A percentile compares a stretch with the other conserved stretches of the same genome.
phyloP scores from a whole-genome alignment of 2,329 filamentous ascomycete species.

The Claviceps pazoutovae region DNA sequence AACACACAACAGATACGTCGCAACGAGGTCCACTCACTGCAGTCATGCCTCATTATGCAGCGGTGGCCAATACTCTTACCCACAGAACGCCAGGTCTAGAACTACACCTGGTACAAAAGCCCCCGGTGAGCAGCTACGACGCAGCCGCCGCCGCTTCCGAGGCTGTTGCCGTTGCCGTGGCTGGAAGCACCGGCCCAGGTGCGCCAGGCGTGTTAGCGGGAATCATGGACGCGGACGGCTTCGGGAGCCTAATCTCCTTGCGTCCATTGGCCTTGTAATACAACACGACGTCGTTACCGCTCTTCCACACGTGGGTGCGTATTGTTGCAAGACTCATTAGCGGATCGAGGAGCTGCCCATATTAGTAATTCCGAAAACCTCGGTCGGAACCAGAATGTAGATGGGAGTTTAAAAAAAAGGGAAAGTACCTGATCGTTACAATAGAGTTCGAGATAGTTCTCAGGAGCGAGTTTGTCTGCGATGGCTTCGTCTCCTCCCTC shows the following conservation, averaged over 20 bases:
- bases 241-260: conserved; percentile 37
- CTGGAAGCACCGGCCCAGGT: conserved; percentile 6
- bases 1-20: neutral
- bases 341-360: conserved; percentile 47
- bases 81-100: neutral
- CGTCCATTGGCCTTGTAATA: conserved; percentile 88
- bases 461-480: conserved; percentile 53
- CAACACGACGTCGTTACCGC: conserved; percentile 80
- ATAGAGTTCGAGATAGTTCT: conserved; percentile 90
- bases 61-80: neutral
- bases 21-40: neutral
- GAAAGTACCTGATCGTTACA: conserved; percentile 71
- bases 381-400: too few relatives aligned
- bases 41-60: neutral
- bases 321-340: conserved; percentile 92
- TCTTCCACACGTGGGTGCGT: conserved; percentile 85
- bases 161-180: conserved; percentile 9
- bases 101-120: too few relatives aligned
- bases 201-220: conserved; percentile 12
- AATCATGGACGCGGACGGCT: conserved; percentile 6
- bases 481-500: conserved; percentile 46
- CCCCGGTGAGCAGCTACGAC: neutral
- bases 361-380: too few relatives aligned
- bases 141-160: conserved; percentile 1
- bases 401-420: too few relatives aligned